phyloP scores from a whole-genome alignment of 495 filamentous ascomycete species.

The Pyrenula massariospora region DNA sequence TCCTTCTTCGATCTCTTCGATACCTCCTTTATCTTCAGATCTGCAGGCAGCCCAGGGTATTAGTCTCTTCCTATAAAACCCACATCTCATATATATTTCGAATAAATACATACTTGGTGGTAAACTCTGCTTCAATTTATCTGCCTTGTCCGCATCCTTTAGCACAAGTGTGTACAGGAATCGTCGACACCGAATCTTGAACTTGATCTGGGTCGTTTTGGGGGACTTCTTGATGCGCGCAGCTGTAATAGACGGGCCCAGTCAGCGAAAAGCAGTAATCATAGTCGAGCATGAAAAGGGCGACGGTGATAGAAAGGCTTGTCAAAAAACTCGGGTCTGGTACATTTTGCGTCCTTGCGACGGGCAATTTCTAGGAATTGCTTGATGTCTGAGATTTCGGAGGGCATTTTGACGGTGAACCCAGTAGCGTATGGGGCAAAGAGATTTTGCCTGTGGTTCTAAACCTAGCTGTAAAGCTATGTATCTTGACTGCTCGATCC shows the following conservation, averaged over 20 bases:
- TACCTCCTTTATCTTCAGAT: constrained; percentile 64
- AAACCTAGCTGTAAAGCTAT: constrained; percentile 5
- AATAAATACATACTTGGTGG: constrained; percentile 69
- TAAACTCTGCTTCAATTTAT: constrained; percentile 99
- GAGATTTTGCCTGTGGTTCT: constrained; percentile 5
- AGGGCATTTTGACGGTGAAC: constrained; percentile 63
- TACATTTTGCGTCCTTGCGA: constrained; percentile 96
- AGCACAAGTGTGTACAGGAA: constrained; percentile 95
- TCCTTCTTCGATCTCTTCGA: constrained; percentile 63
- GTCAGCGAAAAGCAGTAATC: constrained; percentile 3
- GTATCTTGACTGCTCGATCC: constrained; percentile 8
- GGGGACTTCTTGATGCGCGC: constrained; percentile 96
- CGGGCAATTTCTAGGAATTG: constrained; percentile 99
- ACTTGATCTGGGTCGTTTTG: constrained; percentile 83
- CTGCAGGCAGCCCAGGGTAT: constrained; percentile 25
- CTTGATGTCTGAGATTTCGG: constrained; percentile 98
- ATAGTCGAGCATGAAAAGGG: constrained; percentile 21
- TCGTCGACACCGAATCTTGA: constrained; percentile 97
- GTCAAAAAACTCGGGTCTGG: constrained; percentile 29
- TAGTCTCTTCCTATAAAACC: neutral
- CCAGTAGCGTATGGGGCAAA: constrained; percentile 9
- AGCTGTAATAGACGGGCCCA: constrained; percentile 37
- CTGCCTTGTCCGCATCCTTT: constrained; percentile 96
- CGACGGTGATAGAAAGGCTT: too few relatives aligned
- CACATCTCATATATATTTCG: neutral